Evolutionary conservation across 2,329 filamentous ascomycete species (phyloP).

Genomic region (Ceratocystiopsis brevicomis): DNA sequence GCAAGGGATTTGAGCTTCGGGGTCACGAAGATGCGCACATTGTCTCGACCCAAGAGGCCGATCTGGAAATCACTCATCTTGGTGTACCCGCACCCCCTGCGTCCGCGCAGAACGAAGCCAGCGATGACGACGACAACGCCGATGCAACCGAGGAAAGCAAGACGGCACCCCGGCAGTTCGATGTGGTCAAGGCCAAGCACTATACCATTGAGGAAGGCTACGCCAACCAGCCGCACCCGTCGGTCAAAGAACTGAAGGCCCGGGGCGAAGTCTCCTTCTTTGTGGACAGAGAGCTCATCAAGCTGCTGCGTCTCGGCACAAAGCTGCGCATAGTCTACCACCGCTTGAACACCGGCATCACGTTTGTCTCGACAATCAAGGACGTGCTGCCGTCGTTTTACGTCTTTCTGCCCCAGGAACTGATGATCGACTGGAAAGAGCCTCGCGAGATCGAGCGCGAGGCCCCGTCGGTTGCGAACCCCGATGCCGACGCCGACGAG

Average conservation of each 20-base stretch:
- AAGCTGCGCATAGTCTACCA: constrained; percentile 38
- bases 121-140: too few species aligned
- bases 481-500: constrained; percentile 17
- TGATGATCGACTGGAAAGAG: constrained; percentile 48
- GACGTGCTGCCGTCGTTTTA: constrained; percentile 43
- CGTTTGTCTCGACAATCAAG: constrained; percentile 42
- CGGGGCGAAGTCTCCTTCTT: constrained; percentile 30
- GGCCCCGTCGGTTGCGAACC: constrained; percentile 22
- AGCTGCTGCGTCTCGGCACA: constrained; percentile 42
- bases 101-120: too few species aligned
- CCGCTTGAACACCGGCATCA: constrained; percentile 38
- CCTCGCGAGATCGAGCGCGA: constrained; percentile 27
- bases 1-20: constrained; percentile 14
- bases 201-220: constrained; percentile 29
- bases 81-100: too few species aligned
- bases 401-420: constrained; percentile 44
- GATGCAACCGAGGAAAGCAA: constrained; percentile 12
- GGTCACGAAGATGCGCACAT: constrained; percentile 11
- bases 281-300: constrained; percentile 40
- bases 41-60: constrained; percentile 28
- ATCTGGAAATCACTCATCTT: constrained; percentile 27
- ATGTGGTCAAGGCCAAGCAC: constrained; percentile 24
- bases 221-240: constrained; percentile 20
- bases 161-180: constrained; percentile 28
- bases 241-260: constrained; percentile 13